A percentile compares a stretch with the other conserved stretches of the same genome.
phyloP scores from a whole-genome alignment of 129 eudicot species.

The Artemisia argyi region DNA sequence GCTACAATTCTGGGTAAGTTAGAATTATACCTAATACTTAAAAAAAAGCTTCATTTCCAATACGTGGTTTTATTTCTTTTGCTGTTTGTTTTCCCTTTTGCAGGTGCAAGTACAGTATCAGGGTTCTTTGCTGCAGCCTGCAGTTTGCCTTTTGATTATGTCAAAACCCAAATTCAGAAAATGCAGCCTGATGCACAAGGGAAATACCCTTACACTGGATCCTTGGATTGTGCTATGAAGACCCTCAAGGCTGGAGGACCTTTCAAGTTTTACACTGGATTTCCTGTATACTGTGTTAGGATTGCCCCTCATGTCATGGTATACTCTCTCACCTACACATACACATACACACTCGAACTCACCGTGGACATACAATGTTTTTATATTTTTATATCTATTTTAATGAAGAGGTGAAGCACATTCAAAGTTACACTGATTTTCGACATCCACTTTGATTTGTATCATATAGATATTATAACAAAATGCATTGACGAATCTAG shows the following conservation, averaged over 20 bases:
- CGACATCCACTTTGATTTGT: no score
- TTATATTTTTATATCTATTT: not conserved
- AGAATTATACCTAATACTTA: not conserved
- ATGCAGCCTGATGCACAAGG: constrained; percentile 95
- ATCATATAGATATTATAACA: no score
- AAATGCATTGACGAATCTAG: not conserved
- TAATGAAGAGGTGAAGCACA: not conserved
- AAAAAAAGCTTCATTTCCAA: not conserved
- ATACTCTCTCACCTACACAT: constrained; percentile 27
- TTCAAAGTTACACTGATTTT: not conserved
- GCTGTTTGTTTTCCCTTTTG: not conserved
- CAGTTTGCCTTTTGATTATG: constrained; percentile 93
- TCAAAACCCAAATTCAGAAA: constrained; percentile 87
- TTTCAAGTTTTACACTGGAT: constrained; percentile 80
- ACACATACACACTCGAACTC: not conserved
- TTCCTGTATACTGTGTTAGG: constrained; percentile 87
- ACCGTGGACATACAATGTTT: not conserved
- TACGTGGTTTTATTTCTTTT: not conserved
- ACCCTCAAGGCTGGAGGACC: constrained; percentile 88
- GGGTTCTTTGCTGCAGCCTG: constrained; percentile 95
- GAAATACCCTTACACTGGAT: constrained; percentile 76
- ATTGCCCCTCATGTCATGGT: constrained; percentile 99
- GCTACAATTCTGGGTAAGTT: constrained; percentile 76
- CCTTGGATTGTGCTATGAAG: constrained; percentile 83
- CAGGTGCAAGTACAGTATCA: constrained; percentile 87